A percentile compares a stretch with the other conserved stretches of the same genome.
Evolutionary conservation across 176 grass and related monocot species (phyloP).

Genomic region (Oropetium thomaeum): DNA sequence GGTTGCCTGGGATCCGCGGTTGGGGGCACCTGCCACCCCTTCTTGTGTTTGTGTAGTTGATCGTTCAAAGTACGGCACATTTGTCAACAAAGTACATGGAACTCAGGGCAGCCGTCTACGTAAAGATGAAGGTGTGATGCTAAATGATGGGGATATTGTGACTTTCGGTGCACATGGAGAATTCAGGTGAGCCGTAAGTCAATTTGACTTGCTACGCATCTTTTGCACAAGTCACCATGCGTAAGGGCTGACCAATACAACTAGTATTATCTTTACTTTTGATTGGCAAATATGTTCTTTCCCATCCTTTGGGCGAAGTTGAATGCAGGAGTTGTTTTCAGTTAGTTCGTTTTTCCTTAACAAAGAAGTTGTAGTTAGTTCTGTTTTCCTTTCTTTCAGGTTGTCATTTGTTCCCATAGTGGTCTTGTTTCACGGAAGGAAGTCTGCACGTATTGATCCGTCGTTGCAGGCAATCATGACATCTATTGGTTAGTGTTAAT

Average conservation of each 20-base stretch:
- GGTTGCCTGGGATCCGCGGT: constrained; percentile 55
- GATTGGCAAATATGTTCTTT: neutral
- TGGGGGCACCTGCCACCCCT: constrained; percentile 37
- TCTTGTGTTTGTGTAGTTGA: constrained; percentile 70
- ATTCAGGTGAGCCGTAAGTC: constrained; percentile 60
- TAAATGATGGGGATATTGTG: constrained; percentile 62
- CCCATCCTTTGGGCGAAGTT: neutral
- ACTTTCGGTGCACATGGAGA: constrained; percentile 82
- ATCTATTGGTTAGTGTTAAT: constrained; percentile 74
- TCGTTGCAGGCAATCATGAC: constrained; percentile 60
- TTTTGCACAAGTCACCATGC: neutral
- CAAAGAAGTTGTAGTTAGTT: constrained; percentile 4
- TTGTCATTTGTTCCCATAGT: constrained; percentile 70
- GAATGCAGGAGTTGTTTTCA: constrained; percentile 2
- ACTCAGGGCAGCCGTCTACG: constrained; percentile 47
- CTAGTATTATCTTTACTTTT: neutral
- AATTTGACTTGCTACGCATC: constrained; percentile 11
- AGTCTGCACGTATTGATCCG: constrained; percentile 38
- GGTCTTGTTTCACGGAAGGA: constrained; percentile 55
- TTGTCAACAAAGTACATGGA: constrained; percentile 68
- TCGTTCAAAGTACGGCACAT: constrained; percentile 79
- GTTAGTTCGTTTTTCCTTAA: no score
- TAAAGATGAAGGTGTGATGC: constrained; percentile 62
- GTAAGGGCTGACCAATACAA: constrained; percentile 11
- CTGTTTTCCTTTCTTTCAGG: constrained; percentile 46